A percentile compares a stretch with the other conserved stretches of the same genome.
Conservation (phyloP, 225 moss, liverwort and hornwort species). For the Rhytidiadelphus loreus region DNA sequence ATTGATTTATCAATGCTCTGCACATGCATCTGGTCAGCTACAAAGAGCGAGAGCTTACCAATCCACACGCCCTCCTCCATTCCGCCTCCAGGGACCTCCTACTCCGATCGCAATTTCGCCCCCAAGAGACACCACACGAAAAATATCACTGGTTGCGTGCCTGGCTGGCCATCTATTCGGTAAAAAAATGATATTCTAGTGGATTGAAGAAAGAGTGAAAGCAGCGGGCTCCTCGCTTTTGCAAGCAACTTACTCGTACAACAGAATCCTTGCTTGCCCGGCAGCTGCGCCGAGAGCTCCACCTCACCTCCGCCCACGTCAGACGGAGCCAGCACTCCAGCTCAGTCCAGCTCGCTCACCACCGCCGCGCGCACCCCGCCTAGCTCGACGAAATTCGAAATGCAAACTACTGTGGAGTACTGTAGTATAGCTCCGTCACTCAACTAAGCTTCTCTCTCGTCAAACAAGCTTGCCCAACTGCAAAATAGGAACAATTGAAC, state of each 20-base stretch:
- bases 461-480: background rate
- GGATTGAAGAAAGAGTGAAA: background rate
- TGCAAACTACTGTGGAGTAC: background rate
- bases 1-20: background rate
- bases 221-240: background rate
- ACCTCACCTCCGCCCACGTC: background rate
- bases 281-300: constrained; percentile 3
- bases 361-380: background rate
- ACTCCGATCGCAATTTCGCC: background rate
- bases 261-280: background rate
- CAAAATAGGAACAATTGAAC: background rate
- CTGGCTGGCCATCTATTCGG: background rate
- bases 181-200: background rate
- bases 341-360: background rate
- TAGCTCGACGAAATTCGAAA: background rate
- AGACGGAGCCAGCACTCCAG: background rate
- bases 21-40: background rate
- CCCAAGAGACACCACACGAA: background rate
- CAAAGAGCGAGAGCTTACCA: background rate
- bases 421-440: too few relatives aligned
- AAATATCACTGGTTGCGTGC: too few relatives aligned
- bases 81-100: background rate
- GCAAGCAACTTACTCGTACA: background rate
- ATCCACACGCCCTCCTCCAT: background rate
- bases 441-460: background rate